Evolutionary conservation across 1,139 yeast species (phyloP).

Genomic region (Protomyces lactucae-debilis): DNA sequence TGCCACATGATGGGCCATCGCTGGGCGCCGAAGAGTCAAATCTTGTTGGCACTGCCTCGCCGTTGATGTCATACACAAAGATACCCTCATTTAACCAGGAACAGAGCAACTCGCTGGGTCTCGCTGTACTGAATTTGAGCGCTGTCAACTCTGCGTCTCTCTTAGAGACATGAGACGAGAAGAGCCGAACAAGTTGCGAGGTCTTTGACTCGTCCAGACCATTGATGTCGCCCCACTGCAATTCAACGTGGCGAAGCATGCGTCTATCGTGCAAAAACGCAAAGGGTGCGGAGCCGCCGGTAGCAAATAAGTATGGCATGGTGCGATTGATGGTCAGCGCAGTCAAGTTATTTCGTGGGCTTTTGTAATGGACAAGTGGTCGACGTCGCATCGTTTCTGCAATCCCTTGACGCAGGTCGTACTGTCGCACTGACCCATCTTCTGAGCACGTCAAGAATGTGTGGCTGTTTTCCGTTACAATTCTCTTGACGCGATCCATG

Average conservation of each 20-base stretch:
- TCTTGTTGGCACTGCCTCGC: too few relatives aligned
- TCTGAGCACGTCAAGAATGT: slow-evolving; percentile 32
- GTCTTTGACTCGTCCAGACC: not conserved
- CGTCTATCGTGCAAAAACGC: slow-evolving; percentile 33
- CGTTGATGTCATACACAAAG: slow-evolving; percentile 29
- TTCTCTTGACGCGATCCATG: slow-evolving; percentile 31
- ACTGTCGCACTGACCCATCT: slow-evolving; percentile 32
- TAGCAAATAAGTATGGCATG: slow-evolving; percentile 32
- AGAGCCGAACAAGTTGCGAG: not conserved
- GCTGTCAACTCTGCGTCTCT: slow-evolving; percentile 29
- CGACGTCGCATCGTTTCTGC: slow-evolving; percentile 7
- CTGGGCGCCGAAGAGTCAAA: too few relatives aligned
- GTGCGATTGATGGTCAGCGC: slow-evolving; percentile 30
- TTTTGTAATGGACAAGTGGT: slow-evolving; percentile 29
- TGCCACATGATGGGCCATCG: too few relatives aligned
- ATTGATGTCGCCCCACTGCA: slow-evolving; percentile 29
- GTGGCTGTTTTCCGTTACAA: slow-evolving; percentile 31
- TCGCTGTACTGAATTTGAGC: slow-evolving; percentile 28
- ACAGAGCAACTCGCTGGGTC: slow-evolving; percentile 31
- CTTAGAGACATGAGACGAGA: not conserved
- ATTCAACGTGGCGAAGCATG: slow-evolving; percentile 27
- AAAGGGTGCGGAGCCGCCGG: slow-evolving; percentile 31
- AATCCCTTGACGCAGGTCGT: slow-evolving; percentile 29
- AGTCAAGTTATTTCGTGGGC: slow-evolving; percentile 27
- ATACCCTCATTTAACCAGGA: slow-evolving; percentile 32